Percentiles rank a stretch among this genome's conserved stretches.
Evolutionary conservation across 1,284 basidiomycete species (phyloP).

Genomic region (Xerocomus minutiporus): DNA sequence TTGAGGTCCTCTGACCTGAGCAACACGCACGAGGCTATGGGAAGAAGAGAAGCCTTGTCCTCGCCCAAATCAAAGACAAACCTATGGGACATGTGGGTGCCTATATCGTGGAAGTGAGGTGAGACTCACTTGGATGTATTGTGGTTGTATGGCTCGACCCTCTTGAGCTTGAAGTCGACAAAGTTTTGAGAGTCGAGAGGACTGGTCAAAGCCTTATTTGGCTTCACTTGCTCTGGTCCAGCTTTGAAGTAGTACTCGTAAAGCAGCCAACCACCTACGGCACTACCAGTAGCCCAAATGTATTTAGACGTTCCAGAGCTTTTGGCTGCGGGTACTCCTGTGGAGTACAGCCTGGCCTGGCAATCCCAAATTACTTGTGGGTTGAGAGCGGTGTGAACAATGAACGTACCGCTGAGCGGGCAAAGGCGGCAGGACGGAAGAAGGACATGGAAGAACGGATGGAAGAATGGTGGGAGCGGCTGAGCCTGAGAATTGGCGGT

Average conservation of each 20-base stretch:
- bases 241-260: slow-evolving; percentile 24
- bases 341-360: slow-evolving; percentile 41
- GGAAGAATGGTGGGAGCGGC: slow-evolving; percentile 1
- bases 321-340: slow-evolving; percentile 41
- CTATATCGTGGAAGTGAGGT: not conserved
- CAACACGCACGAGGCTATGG: slow-evolving; percentile 68
- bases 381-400: not conserved
- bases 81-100: slow-evolving; percentile 32
- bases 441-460: slow-evolving; percentile 41
- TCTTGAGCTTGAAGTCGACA: slow-evolving; percentile 77
- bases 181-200: slow-evolving; percentile 73
- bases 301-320: slow-evolving; percentile 37
- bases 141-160: slow-evolving; percentile 89
- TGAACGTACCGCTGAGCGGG: slow-evolving; percentile 39
- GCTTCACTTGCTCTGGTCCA: slow-evolving; percentile 31
- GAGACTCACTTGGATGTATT: slow-evolving; percentile 66
- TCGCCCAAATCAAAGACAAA: slow-evolving; percentile 88
- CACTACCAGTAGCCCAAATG: slow-evolving; percentile 38
- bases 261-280: slow-evolving; percentile 17
- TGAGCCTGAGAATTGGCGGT: slow-evolving; percentile 21
- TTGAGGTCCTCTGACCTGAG: slow-evolving; percentile 59
- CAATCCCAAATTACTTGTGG: slow-evolving; percentile 4
- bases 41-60: slow-evolving; percentile 72
- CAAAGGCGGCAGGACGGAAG: slow-evolving; percentile 36
- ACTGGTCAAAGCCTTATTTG: slow-evolving; percentile 51